Base-by-base conservation (phyloP, 768 basidiomycete species). In the Naganishia kalamii region DNA sequence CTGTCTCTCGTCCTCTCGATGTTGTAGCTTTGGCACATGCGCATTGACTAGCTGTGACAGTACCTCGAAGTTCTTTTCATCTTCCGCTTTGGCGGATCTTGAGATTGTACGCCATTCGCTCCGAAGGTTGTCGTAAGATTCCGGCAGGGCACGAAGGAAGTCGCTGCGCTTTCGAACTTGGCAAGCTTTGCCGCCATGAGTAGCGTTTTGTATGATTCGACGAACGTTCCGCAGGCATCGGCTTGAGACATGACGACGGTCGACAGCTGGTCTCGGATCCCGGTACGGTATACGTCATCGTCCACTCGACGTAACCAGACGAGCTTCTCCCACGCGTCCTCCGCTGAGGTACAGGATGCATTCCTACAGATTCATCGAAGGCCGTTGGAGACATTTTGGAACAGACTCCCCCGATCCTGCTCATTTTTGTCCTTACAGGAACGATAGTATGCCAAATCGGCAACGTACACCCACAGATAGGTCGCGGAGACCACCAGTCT, bases 281-380 rank as follows among this genome's bases (percentile, higher is more conserved):
- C 62, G 35, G 62, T 32, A 23, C 62, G 32, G 48, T 63, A 63
- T 19, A 37, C 48, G 10, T 63, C 62, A 21, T 63, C 30, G 35
- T 63, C 62, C 1, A 63, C 3, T 33, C 41, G 47, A 29, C 37
- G 37, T 2, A 51, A 35, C 11, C 13, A 2, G 25, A 48, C 49
- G 1, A 63, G 35, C 62, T 63, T 63, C 33, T 63, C 48, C 62
- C 62, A 63, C 33, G 49, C 46, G 19, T 44, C 43, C n/a, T 48
- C 48, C 4, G 60, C 41, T 2, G 60, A 48, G 12, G 25, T 23
- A 47, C 46, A 49, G 25, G n/a, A n/a, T n/a, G n/a, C n/a, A n/a
- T n/a, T 48, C 62, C 25, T 46, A 23, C 35, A 63, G 15, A 21
- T 37, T 49, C 62, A 63, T 63, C 62, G 12, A 15, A 63, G 35